Base-by-base conservation (phyloP, 2,329 filamentous ascomycete species). In the Fusarium mexicanum region DNA sequence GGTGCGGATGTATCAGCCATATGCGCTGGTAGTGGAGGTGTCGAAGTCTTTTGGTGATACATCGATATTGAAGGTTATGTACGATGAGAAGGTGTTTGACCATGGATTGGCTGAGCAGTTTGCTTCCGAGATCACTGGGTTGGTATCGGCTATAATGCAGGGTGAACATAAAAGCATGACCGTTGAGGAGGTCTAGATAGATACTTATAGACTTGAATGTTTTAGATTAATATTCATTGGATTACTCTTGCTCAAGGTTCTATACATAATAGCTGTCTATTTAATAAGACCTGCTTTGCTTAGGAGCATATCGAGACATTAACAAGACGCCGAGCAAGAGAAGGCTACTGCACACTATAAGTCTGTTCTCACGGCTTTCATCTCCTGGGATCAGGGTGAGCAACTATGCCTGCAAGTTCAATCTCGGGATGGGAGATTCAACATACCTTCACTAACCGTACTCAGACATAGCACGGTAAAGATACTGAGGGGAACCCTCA, bases 361-460 rank as follows among this genome's bases (percentile, higher is more conserved):
- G 37, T 11, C 38, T 33, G 9, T 62, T 29, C 50, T 57, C 60
- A 4, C 60, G 60, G 6, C 16, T 31, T 44, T 46, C 48, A 1
- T 58, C 50, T 8, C 60, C 60, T 62, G 16, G 2, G 2, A 24
- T 4, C 0, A 24, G 18, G 0, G 11, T 61, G 10, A 61, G 37
- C 3, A 22, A 20, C 3, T 22, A 2, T 8, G 10, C 5, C 5
- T n/a, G 3, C 5, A 17, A 1, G 1, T 5, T 0, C 31, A 29
- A 6, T 5, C 17, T 9, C 5, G 11, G 5, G 5, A 14, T 12
- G 3, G 8, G 4, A 1, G 11, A 1, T 5, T 5, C 9, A 55
- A 41, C 50, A 11, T 62, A 62, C 60, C 40, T 62, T 58, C 31
- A 13, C 13, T 58, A 17, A 31, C 24, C 20, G 60, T 58, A 6